Percentiles rank a stretch among this genome's conserved stretches.
Conservation (phyloP, 495 filamentous ascomycete genomes). For the Oidiodendron maius region DNA sequence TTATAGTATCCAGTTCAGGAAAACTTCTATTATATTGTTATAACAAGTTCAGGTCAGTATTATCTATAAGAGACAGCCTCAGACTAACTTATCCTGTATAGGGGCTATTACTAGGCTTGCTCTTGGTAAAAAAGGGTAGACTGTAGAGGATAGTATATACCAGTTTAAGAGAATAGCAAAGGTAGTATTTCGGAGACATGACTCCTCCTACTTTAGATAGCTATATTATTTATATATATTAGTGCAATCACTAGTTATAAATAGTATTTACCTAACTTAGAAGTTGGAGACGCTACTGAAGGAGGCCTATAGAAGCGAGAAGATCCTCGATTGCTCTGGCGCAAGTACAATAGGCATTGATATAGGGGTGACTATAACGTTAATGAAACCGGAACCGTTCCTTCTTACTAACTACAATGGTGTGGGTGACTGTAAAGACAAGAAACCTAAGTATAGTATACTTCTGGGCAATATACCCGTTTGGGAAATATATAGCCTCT, state of each 20-base stretch:
- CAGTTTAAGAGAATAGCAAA: no score
- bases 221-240: constrained; percentile 13
- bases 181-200: constrained; percentile 9
- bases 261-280: constrained; percentile 15
- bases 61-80: no score
- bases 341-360: constrained; percentile 10
- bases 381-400: constrained; percentile 13
- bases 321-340: constrained; percentile 11
- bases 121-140: no score
- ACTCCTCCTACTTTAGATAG: no score
- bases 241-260: constrained; percentile 11
- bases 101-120: no score
- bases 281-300: constrained; percentile 16
- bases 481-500: constrained; percentile 20
- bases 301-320: constrained; percentile 13
- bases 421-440: constrained; percentile 9
- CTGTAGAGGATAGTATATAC: no score
- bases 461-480: constrained; percentile 2
- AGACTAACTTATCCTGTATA: no score
- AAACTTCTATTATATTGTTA: constrained; percentile 19
- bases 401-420: constrained; percentile 25
- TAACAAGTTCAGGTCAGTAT: constrained; percentile 23
- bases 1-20: constrained; percentile 16
- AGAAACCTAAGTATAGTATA: constrained; percentile 7
- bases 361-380: constrained; percentile 18